A percentile compares a stretch with the other conserved stretches of the same genome.
Conservation (phyloP, 1,139 yeast species). For the Kodamaea sp. region DNA sequence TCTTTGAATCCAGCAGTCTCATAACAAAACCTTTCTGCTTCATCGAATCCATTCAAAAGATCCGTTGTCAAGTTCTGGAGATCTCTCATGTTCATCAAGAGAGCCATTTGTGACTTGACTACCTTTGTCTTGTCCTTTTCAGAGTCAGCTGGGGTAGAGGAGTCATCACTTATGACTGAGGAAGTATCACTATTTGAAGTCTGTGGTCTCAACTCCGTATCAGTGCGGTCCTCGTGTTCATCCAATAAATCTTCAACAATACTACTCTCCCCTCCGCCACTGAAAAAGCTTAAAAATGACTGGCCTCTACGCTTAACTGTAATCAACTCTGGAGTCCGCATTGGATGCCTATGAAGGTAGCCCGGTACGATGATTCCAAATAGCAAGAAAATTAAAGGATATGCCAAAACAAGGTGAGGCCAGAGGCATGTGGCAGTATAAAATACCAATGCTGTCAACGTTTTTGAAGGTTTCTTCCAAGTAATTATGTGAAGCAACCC, state of each 20-base stretch:
- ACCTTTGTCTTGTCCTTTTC: constrained; percentile 23
- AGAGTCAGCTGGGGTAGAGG: constrained; percentile 11
- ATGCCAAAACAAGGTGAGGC: constrained; percentile 67
- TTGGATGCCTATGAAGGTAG: constrained; percentile 70
- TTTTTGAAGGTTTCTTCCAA: constrained; percentile 65
- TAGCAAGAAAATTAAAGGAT: constrained; percentile 61
- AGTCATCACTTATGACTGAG: constrained; percentile 11
- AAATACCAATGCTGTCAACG: constrained; percentile 50
- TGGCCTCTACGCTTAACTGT: constrained; percentile 56
- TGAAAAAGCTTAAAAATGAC: constrained; percentile 51
- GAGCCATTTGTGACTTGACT: constrained; percentile 41
- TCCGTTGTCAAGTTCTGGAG: constrained; percentile 64
- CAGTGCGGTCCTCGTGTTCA: constrained; percentile 17
- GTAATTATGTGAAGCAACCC: constrained; percentile 54
- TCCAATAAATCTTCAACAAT: constrained; percentile 39
- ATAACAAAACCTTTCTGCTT: constrained; percentile 55
- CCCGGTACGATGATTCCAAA: constrained; percentile 70
- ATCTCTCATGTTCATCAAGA: constrained; percentile 57
- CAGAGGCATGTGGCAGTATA: constrained; percentile 64
- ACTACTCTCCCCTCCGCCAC: constrained; percentile 43
- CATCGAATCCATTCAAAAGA: constrained; percentile 51
- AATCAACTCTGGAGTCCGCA: constrained; percentile 44
- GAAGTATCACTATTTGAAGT: constrained; percentile 14
- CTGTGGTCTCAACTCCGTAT: constrained; percentile 4
- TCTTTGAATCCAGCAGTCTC: constrained; percentile 74